phyloP scores from a whole-genome alignment of 73 alveolate species.

The Loxodes magnus region DNA sequence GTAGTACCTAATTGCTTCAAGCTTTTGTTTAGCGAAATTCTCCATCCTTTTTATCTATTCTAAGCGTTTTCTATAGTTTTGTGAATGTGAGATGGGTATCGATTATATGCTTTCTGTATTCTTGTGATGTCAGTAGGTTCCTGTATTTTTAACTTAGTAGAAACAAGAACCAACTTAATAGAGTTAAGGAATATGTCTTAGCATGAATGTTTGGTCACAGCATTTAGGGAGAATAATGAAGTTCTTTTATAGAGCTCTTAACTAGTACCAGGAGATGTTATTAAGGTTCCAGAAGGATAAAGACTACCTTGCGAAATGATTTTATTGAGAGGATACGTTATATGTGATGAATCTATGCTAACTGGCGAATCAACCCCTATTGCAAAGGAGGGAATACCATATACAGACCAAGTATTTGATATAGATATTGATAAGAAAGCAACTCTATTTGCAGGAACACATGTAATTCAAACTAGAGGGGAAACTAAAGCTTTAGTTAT shows the following conservation, averaged over 20 bases:
- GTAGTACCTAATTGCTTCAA: slow-evolving; percentile 19
- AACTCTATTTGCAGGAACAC: slow-evolving; percentile 87
- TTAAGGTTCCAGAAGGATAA: slow-evolving; percentile 61
- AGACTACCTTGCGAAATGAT: slow-evolving; percentile 80
- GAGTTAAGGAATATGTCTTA: background rate
- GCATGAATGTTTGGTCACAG: background rate
- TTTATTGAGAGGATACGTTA: slow-evolving; percentile 60
- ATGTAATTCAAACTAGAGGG: slow-evolving; percentile 41
- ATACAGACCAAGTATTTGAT: slow-evolving; percentile 12
- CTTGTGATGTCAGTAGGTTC: background rate
- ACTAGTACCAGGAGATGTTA: slow-evolving; percentile 90
- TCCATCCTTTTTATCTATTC: slow-evolving; percentile 71
- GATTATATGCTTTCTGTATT: background rate
- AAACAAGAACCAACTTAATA: background rate
- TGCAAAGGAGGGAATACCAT: slow-evolving; percentile 61
- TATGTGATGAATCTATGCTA: slow-evolving; percentile 87
- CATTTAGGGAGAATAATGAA: slow-evolving; percentile 45
- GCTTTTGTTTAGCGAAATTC: slow-evolving; percentile 26
- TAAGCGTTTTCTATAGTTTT: slow-evolving; percentile 38
- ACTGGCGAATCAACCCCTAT: slow-evolving; percentile 93
- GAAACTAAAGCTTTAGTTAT: slow-evolving; percentile 50
- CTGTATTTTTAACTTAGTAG: background rate
- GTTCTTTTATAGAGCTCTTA: slow-evolving; percentile 49
- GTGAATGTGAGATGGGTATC: slow-evolving; percentile 78
- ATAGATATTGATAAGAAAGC: slow-evolving; percentile 64